Evolutionary conservation across 331 rosid species (phyloP).

Genomic region (Phaseolus coccineus): DNA sequence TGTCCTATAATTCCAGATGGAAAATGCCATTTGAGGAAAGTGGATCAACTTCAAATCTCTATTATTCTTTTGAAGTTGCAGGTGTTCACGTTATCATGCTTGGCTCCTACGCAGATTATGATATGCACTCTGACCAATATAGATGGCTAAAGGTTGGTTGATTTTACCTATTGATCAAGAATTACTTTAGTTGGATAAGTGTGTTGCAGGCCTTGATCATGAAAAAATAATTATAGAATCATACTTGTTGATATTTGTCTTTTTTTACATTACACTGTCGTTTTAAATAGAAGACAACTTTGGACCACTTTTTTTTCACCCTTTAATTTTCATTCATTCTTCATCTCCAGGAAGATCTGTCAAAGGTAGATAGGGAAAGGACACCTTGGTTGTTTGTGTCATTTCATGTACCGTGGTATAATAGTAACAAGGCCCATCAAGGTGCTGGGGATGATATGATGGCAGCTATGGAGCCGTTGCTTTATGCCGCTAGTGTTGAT

Average conservation of each 20-base stretch:
- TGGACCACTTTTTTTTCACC: neutral
- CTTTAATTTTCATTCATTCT: neutral
- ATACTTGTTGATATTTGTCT: neutral
- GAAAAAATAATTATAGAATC: neutral
- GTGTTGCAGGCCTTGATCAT: neutral
- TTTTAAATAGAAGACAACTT: conserved; percentile 1
- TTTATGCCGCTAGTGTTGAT: conserved; percentile 77
- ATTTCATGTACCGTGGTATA: conserved; percentile 94
- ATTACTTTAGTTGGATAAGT: neutral
- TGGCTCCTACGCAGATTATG: conserved; percentile 79
- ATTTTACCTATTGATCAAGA: conserved; percentile 18
- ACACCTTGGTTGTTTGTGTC: conserved; percentile 87
- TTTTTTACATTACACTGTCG: neutral
- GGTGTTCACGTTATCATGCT: conserved; percentile 81
- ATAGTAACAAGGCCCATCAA: conserved; percentile 89
- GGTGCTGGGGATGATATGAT: conserved; percentile 82
- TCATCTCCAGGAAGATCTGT: conserved; percentile 67
- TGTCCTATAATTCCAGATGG: conserved; percentile 87
- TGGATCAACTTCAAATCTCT: conserved; percentile 85
- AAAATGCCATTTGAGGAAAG: conserved; percentile 89
- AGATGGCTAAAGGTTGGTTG: conserved; percentile 82
- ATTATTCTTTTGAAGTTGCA: conserved; percentile 83
- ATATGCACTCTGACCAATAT: conserved; percentile 72
- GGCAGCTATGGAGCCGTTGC: conserved; percentile 79
- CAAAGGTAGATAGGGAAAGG: conserved; percentile 73